These are phyloP conservation scores for Penicillium griseofulvum DNA, from an alignment of 2,329 filamentous ascomycete genomes.

Conservation along the genomic window DNA sequence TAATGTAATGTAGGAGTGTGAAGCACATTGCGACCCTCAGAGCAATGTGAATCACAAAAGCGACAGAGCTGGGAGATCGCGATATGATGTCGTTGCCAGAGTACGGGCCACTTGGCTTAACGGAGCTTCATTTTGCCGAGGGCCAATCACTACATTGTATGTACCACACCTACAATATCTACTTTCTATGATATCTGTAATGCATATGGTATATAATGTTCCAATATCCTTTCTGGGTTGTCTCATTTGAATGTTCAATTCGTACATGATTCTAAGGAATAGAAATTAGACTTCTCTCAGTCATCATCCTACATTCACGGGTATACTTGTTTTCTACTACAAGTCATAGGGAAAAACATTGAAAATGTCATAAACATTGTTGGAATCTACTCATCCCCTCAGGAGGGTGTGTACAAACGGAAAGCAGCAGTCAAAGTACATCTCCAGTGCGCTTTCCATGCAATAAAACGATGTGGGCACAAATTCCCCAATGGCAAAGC, in stretches of 20 bases:
- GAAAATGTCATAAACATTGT: constrained; percentile 19
- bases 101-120: constrained; percentile 39
- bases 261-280: neutral
- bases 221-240: neutral
- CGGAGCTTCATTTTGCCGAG: constrained; percentile 39
- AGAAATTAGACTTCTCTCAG: neutral
- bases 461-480: constrained; percentile 19
- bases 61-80: constrained; percentile 3
- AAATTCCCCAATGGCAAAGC: constrained; percentile 1
- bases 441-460: constrained; percentile 30
- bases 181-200: neutral
- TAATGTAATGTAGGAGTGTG: constrained; percentile 19
- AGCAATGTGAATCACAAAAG: constrained; percentile 1
- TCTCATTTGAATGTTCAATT: neutral
- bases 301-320: neutral
- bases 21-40: constrained; percentile 36
- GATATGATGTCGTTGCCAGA: constrained; percentile 22
- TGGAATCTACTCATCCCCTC: constrained; percentile 21
- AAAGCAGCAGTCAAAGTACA: constrained; percentile 27
- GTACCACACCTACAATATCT: neutral
- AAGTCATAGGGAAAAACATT: neutral
- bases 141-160: constrained; percentile 15
- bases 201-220: neutral
- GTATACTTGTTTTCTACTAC: neutral
- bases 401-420: constrained; percentile 32